Conservation (phyloP, 163 green algal genomes). For the Trebouxia gelatinosa region DNA sequence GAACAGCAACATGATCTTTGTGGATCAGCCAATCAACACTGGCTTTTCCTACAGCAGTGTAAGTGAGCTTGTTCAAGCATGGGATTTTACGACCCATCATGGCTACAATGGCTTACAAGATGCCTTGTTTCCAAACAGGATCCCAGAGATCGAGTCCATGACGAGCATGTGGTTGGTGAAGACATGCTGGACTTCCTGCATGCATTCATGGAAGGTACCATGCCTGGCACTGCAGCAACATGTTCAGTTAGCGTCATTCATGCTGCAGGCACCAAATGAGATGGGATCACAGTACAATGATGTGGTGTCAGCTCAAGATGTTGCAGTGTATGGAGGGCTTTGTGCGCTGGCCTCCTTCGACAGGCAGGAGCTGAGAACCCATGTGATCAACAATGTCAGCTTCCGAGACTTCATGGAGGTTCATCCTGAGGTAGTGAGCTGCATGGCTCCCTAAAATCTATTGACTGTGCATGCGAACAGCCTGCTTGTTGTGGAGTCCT, state of each 20-base stretch:
- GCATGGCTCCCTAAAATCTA: not conserved
- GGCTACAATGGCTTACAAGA: not conserved
- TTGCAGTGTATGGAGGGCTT: slow-evolving; percentile 84
- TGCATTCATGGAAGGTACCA: slow-evolving; percentile 62
- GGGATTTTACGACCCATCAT: too few species aligned
- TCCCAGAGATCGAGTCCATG: slow-evolving; percentile 58
- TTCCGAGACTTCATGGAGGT: slow-evolving; percentile 79
- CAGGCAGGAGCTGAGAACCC: slow-evolving; percentile 66
- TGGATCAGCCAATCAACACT: slow-evolving; percentile 93
- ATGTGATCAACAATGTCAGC: slow-evolving; percentile 55
- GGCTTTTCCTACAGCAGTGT: slow-evolving; percentile 86
- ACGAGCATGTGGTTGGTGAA: slow-evolving; percentile 68
- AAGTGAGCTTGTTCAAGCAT: not conserved
- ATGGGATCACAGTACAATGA: slow-evolving; percentile 66
- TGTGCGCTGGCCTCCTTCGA: slow-evolving; percentile 87
- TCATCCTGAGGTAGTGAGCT: slow-evolving; percentile 57
- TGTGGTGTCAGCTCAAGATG: slow-evolving; percentile 68
- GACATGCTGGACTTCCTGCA: slow-evolving; percentile 97
- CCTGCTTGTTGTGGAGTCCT: not conserved
- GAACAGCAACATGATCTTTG: slow-evolving; percentile 67
- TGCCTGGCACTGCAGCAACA: not conserved
- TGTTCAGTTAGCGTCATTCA: not conserved
- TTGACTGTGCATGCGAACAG: not conserved
- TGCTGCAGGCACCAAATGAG: slow-evolving; percentile 57
- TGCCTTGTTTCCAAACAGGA: slow-evolving; percentile 21